Evolutionary conservation across 2,329 filamentous ascomycete genomes (phyloP).

Genomic region (Cordyceps javanica): DNA sequence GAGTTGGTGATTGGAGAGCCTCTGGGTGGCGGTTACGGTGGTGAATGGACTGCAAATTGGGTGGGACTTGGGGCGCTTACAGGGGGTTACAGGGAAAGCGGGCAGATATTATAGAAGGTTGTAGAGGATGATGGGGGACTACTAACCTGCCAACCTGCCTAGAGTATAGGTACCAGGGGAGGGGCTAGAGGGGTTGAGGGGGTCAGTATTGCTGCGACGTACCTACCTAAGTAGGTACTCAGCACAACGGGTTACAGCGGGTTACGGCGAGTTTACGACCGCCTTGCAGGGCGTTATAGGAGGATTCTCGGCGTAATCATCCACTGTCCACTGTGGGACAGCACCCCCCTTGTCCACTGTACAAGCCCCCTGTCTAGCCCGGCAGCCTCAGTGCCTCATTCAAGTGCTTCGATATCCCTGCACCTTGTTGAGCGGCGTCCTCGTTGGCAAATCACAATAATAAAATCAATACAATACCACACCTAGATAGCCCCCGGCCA

Average conservation of each 20-base stretch:
- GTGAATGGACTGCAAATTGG: not conserved
- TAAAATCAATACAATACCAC: not conserved
- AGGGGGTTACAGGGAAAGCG: not conserved
- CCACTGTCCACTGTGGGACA: slow-evolving; percentile 8
- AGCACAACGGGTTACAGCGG: not conserved
- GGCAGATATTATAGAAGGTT: too few species aligned
- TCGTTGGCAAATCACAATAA: not conserved
- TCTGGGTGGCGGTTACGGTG: not conserved
- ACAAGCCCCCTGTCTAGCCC: not conserved
- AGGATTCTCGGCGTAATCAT: not conserved
- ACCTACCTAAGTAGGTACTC: too few species aligned
- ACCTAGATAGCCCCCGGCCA: not conserved
- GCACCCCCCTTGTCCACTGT: not conserved
- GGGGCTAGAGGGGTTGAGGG: not conserved
- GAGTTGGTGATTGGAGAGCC: not conserved
- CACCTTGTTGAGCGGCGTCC: not conserved
- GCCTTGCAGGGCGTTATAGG: not conserved
- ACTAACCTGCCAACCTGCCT: too few species aligned
- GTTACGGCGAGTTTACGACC: not conserved
- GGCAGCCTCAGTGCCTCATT: not conserved
- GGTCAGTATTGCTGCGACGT: too few species aligned
- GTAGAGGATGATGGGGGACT: too few species aligned
- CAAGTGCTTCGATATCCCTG: not conserved
- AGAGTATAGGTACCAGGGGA: too few species aligned
- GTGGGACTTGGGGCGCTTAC: not conserved